Evolutionary conservation across 805 yeast species (phyloP).

Genomic region (Candida adriatica): DNA sequence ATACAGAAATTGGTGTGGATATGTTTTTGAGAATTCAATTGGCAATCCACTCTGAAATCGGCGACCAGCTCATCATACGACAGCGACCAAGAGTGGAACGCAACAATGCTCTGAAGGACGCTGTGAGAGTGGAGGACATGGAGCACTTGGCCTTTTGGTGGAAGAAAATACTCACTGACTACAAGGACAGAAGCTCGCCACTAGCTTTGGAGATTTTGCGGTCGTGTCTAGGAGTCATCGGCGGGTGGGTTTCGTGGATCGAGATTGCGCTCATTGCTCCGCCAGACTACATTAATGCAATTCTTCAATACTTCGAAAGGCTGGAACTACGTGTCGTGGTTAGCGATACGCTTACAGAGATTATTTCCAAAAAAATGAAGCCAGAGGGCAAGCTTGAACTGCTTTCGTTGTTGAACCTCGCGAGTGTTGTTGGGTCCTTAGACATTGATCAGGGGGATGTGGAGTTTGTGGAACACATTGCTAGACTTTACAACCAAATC

Average conservation of each 20-base stretch:
- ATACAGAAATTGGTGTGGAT: constrained; percentile 37
- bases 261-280: constrained; percentile 21
- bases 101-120: constrained; percentile 72
- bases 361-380: constrained; percentile 72
- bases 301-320: constrained; percentile 61
- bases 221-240: constrained; percentile 58
- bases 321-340: constrained; percentile 12
- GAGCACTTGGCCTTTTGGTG: constrained; percentile 54
- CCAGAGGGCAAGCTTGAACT: constrained; percentile 59
- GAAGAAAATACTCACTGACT: constrained; percentile 47
- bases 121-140: constrained; percentile 75
- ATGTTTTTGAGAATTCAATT: constrained; percentile 67
- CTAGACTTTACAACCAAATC: constrained; percentile 65
- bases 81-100: constrained; percentile 55
- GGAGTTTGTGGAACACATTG: constrained; percentile 69
- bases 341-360: constrained; percentile 48
- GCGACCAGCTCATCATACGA: constrained; percentile 79
- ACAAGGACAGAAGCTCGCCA: constrained; percentile 24
- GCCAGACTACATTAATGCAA: constrained; percentile 21
- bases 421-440: constrained; percentile 40
- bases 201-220: constrained; percentile 42
- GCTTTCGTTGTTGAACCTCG: constrained; percentile 59
- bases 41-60: constrained; percentile 84
- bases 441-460: constrained; percentile 40
- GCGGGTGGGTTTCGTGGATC: constrained; percentile 90